Evolutionary conservation across 2,329 filamentous ascomycete species (phyloP), one percentile per base, ranked within the genome.

Genomic region (Fusarium nodosum): DNA sequence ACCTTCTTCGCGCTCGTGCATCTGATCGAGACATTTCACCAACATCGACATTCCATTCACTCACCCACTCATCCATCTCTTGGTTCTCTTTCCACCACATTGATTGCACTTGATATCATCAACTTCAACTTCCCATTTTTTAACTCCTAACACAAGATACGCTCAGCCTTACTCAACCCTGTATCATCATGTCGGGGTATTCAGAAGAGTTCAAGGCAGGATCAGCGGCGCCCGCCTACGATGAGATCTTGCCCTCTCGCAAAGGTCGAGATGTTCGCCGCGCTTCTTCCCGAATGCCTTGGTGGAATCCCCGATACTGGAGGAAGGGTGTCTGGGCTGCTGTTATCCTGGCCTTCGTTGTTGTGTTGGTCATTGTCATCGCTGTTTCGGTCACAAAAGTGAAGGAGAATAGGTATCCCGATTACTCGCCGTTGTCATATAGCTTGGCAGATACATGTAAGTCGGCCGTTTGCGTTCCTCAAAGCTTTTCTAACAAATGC

Each of bases 271-370:
- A 64, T 59, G 26, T 73, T 22, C 72, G 66, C 5, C 72, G 59
- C 24, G 72, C 70, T 18, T 69, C 72, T 18, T 63, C 77, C 8
- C 71, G 65, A 30, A 76, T 74, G 63, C 77, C 79, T 10, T 79
- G 76, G 76, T 87, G 83, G 76, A 81, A 88, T 64, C 82, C 84
- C 0, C 80, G 80, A 51, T 80, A 80, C 47, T 90, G 88, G 88
- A 78, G 82, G 41, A 83, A 84, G 73, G 83, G 82, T 60, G 81
- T 79, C 13, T 89, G 85, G 84, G 72, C 85, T 8, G 81, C 68
- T 5, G 74, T 79, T 2, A 67, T 80, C 2, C 57, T 82, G 3
- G 77, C 77, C 26, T 48, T 84, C 3, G 71, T 80, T 34, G 74
- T 90, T 16, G 72, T 87, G 41, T 78, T 87, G 11, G 77, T 83